Evolutionary conservation across 768 basidiomycete species (phyloP).

Genomic region (Tulasnella sp.): DNA sequence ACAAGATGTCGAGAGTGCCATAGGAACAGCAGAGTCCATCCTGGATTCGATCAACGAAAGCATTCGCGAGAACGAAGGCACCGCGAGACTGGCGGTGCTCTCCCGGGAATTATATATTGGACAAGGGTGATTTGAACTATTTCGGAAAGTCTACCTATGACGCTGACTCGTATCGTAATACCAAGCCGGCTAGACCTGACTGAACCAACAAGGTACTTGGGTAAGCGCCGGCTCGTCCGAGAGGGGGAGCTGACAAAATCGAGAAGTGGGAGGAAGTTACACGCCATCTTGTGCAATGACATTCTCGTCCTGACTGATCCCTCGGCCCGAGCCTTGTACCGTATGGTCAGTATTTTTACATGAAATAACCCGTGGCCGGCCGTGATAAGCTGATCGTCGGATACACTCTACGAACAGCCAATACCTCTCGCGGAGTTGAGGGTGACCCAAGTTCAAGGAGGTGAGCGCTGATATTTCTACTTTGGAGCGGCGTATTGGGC

Average conservation of each 20-base stretch:
- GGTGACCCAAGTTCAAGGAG: constrained; percentile 7
- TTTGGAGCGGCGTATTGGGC: no score
- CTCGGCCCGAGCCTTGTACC: constrained; percentile 55
- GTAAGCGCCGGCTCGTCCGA: constrained; percentile 63
- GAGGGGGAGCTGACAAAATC: constrained; percentile 71
- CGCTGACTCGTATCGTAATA: background rate
- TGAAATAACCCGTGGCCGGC: background rate
- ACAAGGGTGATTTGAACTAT: constrained; percentile 45
- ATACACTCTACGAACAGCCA: constrained; percentile 19
- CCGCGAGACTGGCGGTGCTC: constrained; percentile 59
- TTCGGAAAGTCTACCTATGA: background rate
- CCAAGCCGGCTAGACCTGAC: constrained; percentile 75
- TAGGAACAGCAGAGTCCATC: constrained; percentile 57
- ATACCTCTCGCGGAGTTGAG: constrained; percentile 23
- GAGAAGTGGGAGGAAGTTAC: constrained; percentile 70
- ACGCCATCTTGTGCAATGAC: constrained; percentile 77
- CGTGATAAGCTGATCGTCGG: background rate
- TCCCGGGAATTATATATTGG: constrained; percentile 82
- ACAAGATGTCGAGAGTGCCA: constrained; percentile 39
- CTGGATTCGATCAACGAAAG: constrained; percentile 78
- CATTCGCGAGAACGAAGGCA: constrained; percentile 72
- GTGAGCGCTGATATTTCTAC: background rate
- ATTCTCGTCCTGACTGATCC: constrained; percentile 79
- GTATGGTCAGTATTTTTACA: constrained; percentile 50
- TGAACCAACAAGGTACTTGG: constrained; percentile 76